Conservation (phyloP, 305 asterid genomes). For the Rubia tinctorum region DNA sequence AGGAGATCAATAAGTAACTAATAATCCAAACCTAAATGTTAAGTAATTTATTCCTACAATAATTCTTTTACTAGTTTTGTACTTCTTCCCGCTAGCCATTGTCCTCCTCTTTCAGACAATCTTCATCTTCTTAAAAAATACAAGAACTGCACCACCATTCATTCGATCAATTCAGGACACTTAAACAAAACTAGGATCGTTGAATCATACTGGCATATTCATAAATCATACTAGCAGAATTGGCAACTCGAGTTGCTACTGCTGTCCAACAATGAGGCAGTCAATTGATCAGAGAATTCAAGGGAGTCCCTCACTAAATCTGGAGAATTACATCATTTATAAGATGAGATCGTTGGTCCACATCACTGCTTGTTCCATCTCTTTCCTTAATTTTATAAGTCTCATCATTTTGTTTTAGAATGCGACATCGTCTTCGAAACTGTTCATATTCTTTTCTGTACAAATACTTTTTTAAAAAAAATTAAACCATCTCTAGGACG, state of each 20-base stretch:
- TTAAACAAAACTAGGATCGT: too few relatives aligned
- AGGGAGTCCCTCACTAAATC: conserved; percentile 73
- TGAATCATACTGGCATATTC: too few relatives aligned
- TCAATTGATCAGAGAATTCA: conserved; percentile 39
- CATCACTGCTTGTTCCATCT: conserved; percentile 37
- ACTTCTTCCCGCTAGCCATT: too few relatives aligned
- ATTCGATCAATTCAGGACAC: too few relatives aligned
- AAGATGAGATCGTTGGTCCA: conserved; percentile 35
- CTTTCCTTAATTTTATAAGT: conserved; percentile 37
- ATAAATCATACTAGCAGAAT: conserved; percentile 35
- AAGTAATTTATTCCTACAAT: too few relatives aligned
- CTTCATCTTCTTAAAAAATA: too few relatives aligned
- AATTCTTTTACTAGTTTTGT: too few relatives aligned
- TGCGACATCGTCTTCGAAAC: conserved; percentile 65
- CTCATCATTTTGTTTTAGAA: conserved; percentile 41
- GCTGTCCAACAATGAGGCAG: conserved; percentile 36
- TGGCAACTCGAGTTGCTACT: conserved; percentile 38
- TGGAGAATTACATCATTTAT: conserved; percentile 32
- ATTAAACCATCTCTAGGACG: too few relatives aligned
- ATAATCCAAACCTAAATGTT: too few relatives aligned
- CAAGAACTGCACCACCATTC: too few relatives aligned
- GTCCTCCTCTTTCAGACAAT: too few relatives aligned
- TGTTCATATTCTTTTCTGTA: conserved; percentile 62
- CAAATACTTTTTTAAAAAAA: not conserved
- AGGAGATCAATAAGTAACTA: too few relatives aligned